Conservation (phyloP, 2,329 filamentous ascomycete genomes). For the Sphaerostilbella broomeana region DNA sequence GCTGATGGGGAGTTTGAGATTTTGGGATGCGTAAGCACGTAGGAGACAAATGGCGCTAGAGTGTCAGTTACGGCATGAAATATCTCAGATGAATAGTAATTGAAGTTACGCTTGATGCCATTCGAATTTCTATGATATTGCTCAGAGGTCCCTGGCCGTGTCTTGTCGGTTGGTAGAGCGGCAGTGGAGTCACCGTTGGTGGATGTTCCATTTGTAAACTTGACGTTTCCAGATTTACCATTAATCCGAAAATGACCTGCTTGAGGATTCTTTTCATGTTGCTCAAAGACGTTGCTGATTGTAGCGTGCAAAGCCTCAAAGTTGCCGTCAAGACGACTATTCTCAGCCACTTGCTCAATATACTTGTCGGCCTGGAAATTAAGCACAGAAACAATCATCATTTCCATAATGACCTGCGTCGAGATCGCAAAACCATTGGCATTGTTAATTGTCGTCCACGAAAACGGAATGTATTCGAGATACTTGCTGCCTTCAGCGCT, state of each 20-base stretch:
- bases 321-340: not conserved
- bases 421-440: constrained; percentile 1
- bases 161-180: not conserved
- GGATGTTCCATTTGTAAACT: not conserved
- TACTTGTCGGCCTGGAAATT: constrained; percentile 13
- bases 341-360: constrained; percentile 12
- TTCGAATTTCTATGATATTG: no score
- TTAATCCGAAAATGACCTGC: not conserved
- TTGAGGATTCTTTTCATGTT: not conserved
- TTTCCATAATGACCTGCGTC: constrained; percentile 5
- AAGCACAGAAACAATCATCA: constrained; percentile 12
- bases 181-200: not conserved
- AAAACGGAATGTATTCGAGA: constrained; percentile 11
- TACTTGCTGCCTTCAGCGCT: constrained; percentile 6
- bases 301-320: not conserved
- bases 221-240: not conserved
- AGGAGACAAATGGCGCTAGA: not conserved
- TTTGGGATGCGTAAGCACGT: not conserved
- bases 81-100: not conserved
- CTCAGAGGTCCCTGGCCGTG: no score
- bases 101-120: no score
- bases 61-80: not conserved
- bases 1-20: not conserved
- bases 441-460: constrained; percentile 11
- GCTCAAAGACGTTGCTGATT: not conserved